Evolutionary conservation across 2,329 filamentous ascomycete species (phyloP).

Genomic region (Fusarium chuoi): DNA sequence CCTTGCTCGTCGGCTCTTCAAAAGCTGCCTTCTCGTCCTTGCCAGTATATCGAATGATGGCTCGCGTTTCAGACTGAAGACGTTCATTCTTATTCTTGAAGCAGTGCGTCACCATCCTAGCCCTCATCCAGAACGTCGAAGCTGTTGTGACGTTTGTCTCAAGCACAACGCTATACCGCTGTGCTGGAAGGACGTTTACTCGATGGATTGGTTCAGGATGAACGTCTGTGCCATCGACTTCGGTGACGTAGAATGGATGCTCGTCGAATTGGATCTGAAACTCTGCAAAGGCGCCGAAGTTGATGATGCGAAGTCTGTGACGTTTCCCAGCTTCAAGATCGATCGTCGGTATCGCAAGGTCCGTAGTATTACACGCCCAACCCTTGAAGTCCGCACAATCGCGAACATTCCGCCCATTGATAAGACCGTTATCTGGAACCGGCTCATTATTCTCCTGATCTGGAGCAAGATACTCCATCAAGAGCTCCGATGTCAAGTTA

Average conservation of each 20-base stretch:
- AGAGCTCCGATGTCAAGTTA: conserved; percentile 60
- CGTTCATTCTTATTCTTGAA: conserved; percentile 48
- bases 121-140: conserved; percentile 72
- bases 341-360: conserved; percentile 53
- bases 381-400: conserved; percentile 49
- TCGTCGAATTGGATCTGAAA: conserved; percentile 78
- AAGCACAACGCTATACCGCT: conserved; percentile 75
- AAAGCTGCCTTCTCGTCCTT: not conserved
- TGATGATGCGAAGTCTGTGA: conserved; percentile 75
- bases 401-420: conserved; percentile 64
- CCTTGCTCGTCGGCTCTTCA: conserved; percentile 52
- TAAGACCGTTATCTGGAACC: conserved; percentile 70
- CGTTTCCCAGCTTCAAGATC: conserved; percentile 63
- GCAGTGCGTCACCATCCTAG: conserved; percentile 56
- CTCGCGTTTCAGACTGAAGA: conserved; percentile 46
- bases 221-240: conserved; percentile 76
- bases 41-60: conserved; percentile 46
- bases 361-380: conserved; percentile 57
- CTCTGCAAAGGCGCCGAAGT: conserved; percentile 76
- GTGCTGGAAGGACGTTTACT: conserved; percentile 74
- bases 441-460: conserved; percentile 71
- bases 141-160: conserved; percentile 65
- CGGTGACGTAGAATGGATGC: conserved; percentile 71
- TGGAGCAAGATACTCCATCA: conserved; percentile 64
- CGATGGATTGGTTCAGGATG: conserved; percentile 67